These are phyloP conservation scores for Suillus tomentosus DNA, from an alignment of 768 basidiomycete genomes.

Conservation along the genomic window DNA sequence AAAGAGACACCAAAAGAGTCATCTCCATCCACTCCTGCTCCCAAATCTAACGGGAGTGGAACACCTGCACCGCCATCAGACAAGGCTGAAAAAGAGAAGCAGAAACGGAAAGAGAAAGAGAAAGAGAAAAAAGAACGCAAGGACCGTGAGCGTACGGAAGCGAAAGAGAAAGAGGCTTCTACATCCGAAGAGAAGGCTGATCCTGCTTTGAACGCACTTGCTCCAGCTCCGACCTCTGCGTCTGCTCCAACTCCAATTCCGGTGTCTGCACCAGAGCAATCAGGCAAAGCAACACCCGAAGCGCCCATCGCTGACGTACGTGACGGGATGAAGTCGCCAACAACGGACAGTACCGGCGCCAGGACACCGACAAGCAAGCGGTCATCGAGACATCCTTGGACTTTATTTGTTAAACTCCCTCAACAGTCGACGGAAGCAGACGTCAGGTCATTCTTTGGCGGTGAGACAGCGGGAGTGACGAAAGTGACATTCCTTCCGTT, in stretches of 20 bases:
- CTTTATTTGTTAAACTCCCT: conserved; percentile 76
- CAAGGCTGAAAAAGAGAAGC: conserved; percentile 56
- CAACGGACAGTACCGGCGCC: conserved; percentile 59
- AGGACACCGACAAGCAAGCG: conserved; percentile 73
- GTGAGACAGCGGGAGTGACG: conserved; percentile 68
- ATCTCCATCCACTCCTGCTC: conserved; percentile 35
- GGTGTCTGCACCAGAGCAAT: conserved; percentile 23
- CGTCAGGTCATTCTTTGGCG: conserved; percentile 75
- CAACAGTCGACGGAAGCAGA: conserved; percentile 59
- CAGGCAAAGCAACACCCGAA: conserved; percentile 43
- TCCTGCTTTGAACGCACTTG: conserved; percentile 23
- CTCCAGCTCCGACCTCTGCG: neutral
- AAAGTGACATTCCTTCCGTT: conserved; percentile 49
- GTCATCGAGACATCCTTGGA: conserved; percentile 76
- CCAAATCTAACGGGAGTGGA: conserved; percentile 34
- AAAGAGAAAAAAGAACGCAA: conserved; percentile 68
- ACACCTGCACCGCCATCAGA: conserved; percentile 38
- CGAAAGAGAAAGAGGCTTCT: conserved; percentile 37
- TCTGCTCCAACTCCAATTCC: neutral
- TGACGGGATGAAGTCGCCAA: conserved; percentile 53
- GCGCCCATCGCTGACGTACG: conserved; percentile 29
- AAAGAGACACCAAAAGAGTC: conserved; percentile 36
- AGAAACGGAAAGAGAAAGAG: conserved; percentile 63
- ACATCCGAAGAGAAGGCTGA: conserved; percentile 35
- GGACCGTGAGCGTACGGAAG: conserved; percentile 49